Conservation (phyloP, 225 moss, liverwort and hornwort species). For the Pseudisothecium myosuroides region DNA sequence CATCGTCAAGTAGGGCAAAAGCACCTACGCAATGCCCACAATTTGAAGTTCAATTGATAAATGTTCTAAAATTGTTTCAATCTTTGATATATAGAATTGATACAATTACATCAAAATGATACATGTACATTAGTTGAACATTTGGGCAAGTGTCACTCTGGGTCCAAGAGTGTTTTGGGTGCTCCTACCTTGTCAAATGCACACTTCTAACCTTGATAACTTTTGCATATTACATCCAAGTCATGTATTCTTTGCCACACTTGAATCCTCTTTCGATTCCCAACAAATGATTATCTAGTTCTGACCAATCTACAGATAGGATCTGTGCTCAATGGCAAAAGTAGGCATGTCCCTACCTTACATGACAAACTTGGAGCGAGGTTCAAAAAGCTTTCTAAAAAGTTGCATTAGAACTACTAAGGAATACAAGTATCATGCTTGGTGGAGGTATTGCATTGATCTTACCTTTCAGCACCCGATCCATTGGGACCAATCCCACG, state of each 20-base stretch:
- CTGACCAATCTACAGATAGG: too few relatives aligned
- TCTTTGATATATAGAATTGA: too few relatives aligned
- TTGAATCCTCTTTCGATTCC: not conserved
- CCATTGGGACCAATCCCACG: not conserved
- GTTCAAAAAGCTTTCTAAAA: not conserved
- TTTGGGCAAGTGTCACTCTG: too few relatives aligned
- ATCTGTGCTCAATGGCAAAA: not conserved
- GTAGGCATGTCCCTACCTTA: not conserved
- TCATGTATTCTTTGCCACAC: not conserved
- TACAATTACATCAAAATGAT: too few relatives aligned
- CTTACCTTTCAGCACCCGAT: not conserved
- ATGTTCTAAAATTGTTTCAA: too few relatives aligned
- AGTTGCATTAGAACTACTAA: not conserved
- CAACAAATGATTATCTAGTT: not conserved
- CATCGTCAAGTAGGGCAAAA: slow-evolving; percentile 4
- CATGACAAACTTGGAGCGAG: not conserved
- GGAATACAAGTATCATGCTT: not conserved
- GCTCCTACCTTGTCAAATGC: too few relatives aligned
- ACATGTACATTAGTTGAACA: too few relatives aligned
- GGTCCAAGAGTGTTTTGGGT: too few relatives aligned
- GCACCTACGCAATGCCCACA: not conserved
- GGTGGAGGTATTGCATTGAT: not conserved
- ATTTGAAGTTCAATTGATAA: too few relatives aligned
- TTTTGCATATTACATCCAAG: not conserved
- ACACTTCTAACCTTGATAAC: too few relatives aligned